Base-by-base conservation (phyloP, 169 alveolate species). In the Plasmodium cynomolgi region DNA sequence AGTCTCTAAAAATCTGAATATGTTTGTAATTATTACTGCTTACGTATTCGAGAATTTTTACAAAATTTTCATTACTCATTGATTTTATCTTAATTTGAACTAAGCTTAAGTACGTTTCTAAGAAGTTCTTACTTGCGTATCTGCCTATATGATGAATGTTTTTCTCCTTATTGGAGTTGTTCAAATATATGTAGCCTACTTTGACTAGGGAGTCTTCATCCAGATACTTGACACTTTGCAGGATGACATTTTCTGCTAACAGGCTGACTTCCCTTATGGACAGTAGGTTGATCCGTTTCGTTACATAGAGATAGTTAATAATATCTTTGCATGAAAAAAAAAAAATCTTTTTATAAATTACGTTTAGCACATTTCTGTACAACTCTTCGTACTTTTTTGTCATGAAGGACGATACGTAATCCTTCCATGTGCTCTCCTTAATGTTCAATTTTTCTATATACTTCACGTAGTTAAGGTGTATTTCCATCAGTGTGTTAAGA, bases 11-110 rank as follows among this genome's bases (percentile, higher is more conserved):
- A 81, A 90, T 80, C 34, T 90, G 94, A 11, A 90, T 31, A 81
- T 90, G 94, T 58, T 90, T 90, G 83, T 90, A 90, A 81, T 90
- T 90, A 44, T 90, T 90, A 29, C 73, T 90, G 68, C 91, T 90
- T 34, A 90, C 44, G 74, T 80, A 90, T 81, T 80, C 91, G n/a
- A 90, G 56, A 6, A 81, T 26, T 41, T 90, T 90, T 41, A 90
- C 77, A 90, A 90, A 90, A 90, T 90, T 90, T 4, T 62, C 39
- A 81, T 80, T 90, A 81, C 50, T 68, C 94, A 90, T 90, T 29
- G 73, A 39, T 68, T 90, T 90, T 68, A 90, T 47, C 74, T 90
- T 90, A 33, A 26, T 81, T 34, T 81, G 91, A 34, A 90, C 37
- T 17, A 90, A 62, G 83, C 83, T 56, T 62, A 90, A 41, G 74